These are phyloP conservation scores for Phlyctochytrium planicorne DNA, from an alignment of 192 early-diverging fungal genomes.

Conservation along the genomic window DNA sequence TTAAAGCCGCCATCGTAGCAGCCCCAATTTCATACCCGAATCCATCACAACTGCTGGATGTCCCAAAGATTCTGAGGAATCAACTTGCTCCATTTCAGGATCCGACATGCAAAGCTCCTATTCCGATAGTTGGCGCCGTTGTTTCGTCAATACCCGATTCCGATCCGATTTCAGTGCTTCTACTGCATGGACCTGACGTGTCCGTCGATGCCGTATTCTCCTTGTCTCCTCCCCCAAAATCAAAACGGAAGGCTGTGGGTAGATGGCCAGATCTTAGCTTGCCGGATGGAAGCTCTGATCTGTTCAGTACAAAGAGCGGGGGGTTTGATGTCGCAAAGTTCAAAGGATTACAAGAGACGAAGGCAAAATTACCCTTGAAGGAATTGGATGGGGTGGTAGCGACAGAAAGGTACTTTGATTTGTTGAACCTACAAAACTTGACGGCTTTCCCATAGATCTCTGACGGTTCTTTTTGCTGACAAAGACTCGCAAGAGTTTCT, in stretches of 20 bases:
- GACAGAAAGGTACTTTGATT: background rate
- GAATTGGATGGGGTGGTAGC: background rate
- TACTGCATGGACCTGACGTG: background rate
- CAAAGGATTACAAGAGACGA: background rate
- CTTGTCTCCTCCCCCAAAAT: background rate
- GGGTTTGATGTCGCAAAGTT: background rate
- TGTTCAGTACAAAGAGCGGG: background rate
- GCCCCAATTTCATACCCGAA: too few relatives aligned
- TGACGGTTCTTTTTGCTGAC: constrained; percentile 30
- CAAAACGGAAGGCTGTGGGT: constrained; percentile 22
- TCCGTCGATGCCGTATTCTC: background rate
- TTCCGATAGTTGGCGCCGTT: too few relatives aligned
- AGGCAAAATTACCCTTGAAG: background rate
- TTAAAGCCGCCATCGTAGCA: too few relatives aligned
- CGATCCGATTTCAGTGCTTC: background rate
- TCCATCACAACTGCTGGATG: too few relatives aligned
- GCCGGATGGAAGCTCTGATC: background rate
- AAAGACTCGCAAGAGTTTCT: constrained; percentile 34
- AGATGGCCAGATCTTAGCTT: constrained; percentile 15
- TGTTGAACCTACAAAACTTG: background rate
- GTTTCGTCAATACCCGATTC: too few relatives aligned
- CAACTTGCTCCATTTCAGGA: too few relatives aligned
- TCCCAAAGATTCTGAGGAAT: too few relatives aligned
- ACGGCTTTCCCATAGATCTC: background rate
- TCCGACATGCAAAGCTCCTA: too few relatives aligned